Base-by-base conservation (phyloP, 495 filamentous ascomycete species). In the Penicillium crystallinum region DNA sequence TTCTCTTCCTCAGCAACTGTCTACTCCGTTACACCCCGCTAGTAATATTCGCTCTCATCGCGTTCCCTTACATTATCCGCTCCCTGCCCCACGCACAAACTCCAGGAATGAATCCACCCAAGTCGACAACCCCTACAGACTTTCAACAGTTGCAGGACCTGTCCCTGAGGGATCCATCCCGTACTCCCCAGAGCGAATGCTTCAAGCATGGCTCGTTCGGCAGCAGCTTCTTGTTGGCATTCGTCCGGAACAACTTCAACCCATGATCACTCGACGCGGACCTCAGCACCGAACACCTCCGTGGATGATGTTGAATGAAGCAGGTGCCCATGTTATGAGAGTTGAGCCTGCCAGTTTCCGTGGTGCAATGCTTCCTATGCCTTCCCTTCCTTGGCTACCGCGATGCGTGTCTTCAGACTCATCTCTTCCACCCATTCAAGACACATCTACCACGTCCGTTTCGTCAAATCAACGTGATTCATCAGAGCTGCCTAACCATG, bases 161-260 rank as follows among this genome's bases (percentile, higher is more conserved):
- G 4, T 37, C n/a, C 17, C 44, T 11, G 23, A 22, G 23, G 25
- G 3, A 10, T 6, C 23, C n/a, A 12, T 23, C 8, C 11, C n/a
- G 4, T 45, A 51, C 25, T 12, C 3, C 9, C 12, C 46, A 14
- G 44, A 31, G 1, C 19, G 57, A n/a, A 38, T 36, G 6, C 49
- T 71, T 8, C 65, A 70, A 38, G 54, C 45, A 9, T 67, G 62
- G 34, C 58, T 73, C n/a, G 47, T 72, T 21, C 60, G 59, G 7
- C 59, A 66, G 49, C 70, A 73, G 44, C 37, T 59, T 1, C 4
- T 68, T 3, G 68, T 56, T 3, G 70, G 70, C 12, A 63, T 73
- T 23, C 52, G 56, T 3, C 53, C 45, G 1, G 50, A 66, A 10
- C 21, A 67, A 4, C 38, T 70, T 17, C 42, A 64, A 19, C 46